Percentiles rank a stretch among this genome's conserved stretches.
These are phyloP conservation scores for Pharus latifolius DNA, from an alignment of 176 grass and related monocot genomes.

Conservation along the genomic window DNA sequence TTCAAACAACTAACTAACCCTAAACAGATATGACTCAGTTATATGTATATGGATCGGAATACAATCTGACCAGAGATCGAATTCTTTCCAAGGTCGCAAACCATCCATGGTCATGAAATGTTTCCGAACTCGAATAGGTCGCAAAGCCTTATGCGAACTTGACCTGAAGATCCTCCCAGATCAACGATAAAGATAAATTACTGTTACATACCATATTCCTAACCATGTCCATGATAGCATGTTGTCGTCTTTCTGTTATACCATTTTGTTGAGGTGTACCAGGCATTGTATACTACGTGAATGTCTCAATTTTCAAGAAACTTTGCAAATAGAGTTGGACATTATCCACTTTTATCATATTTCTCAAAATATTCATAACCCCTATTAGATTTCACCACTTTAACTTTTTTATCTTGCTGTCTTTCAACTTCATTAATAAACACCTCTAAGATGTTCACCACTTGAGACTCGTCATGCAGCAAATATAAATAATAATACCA, in stretches of 20 bases:
- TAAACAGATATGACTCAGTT: no score
- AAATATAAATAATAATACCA: not conserved
- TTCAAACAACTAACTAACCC: no score
- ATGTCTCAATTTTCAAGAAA: not conserved
- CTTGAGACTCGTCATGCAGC: constrained; percentile 11
- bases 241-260: not conserved
- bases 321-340: constrained; percentile 10
- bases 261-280: constrained; percentile 18
- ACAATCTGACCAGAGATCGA: no score
- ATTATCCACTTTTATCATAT: not conserved
- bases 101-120: no score
- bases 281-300: not conserved
- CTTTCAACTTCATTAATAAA: constrained; percentile 13
- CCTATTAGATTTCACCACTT: no score
- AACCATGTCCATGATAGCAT: constrained; percentile 8
- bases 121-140: no score
- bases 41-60: no score
- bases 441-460: not conserved
- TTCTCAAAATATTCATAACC: constrained; percentile 11
- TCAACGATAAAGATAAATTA: not conserved
- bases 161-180: no score
- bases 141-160: no score
- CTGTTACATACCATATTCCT: constrained; percentile 2
- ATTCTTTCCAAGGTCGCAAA: no score
- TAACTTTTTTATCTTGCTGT: constrained; percentile 12